phyloP scores from a whole-genome alignment of 2,329 filamentous ascomycete species.

The Aspergillus aculeatinus region DNA sequence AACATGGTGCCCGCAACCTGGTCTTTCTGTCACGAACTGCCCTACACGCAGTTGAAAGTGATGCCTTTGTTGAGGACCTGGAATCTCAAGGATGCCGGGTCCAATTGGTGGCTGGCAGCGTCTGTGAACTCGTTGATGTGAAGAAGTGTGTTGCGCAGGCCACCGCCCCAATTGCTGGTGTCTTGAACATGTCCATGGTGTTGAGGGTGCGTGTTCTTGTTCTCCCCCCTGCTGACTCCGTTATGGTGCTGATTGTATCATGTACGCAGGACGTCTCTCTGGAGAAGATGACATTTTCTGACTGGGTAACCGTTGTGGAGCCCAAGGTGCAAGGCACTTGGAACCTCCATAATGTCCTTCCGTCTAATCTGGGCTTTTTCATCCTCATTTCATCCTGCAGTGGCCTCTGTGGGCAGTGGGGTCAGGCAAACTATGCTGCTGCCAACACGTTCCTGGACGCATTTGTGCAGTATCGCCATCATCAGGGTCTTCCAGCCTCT shows the following conservation, averaged over 20 bases:
- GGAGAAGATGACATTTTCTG: background rate
- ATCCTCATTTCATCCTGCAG: no score
- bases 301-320: background rate
- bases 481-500: no score
- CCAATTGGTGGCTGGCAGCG: background rate
- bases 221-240: no score
- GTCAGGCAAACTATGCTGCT: no score
- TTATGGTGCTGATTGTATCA: no score
- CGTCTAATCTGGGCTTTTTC: no score
- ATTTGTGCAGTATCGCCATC: no score
- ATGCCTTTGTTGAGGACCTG: background rate
- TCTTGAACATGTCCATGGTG: background rate
- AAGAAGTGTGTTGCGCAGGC: no score
- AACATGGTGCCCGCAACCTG: background rate
- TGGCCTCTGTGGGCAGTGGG: no score
- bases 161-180: background rate
- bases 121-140: background rate
- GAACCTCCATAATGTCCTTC: background rate
- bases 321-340: slow-evolving; percentile 2
- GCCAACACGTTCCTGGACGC: no score
- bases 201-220: no score
- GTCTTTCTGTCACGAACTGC: slow-evolving; percentile 5
- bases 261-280: background rate
- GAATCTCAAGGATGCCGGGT: background rate
- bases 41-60: background rate